Conservation (phyloP, 2,329 filamentous ascomycete species). For the Lasiodiplodia hormozganensis region DNA sequence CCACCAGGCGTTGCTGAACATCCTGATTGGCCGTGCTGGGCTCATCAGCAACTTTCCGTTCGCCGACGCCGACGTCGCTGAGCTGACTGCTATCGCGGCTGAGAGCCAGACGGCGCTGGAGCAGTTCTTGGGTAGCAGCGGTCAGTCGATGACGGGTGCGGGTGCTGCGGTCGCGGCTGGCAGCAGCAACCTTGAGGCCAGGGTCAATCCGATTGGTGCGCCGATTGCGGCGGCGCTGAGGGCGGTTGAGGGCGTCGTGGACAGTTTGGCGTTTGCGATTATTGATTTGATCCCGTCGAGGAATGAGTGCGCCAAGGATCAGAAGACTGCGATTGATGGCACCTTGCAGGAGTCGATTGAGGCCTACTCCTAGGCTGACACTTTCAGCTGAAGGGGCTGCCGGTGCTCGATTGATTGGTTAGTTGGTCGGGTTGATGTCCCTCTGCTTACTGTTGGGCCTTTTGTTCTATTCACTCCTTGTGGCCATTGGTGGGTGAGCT, state of each 20-base stretch:
- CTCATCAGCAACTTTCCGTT: conserved; percentile 24
- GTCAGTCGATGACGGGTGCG: too few relatives aligned
- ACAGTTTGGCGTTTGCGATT: conserved; percentile 28
- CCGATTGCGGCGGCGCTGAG: conserved; percentile 30
- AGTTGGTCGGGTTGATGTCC: too few relatives aligned
- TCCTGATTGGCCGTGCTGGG: conserved; percentile 30
- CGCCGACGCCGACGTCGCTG: not conserved
- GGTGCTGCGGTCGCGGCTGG: too few relatives aligned
- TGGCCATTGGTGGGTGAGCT: too few relatives aligned
- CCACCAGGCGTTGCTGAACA: conserved; percentile 32
- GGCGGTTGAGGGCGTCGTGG: conserved; percentile 28
- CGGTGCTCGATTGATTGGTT: too few relatives aligned
- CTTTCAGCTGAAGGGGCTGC: too few relatives aligned
- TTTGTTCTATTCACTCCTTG: too few relatives aligned
- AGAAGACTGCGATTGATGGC: conserved; percentile 28
- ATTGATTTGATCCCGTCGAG: conserved; percentile 29
- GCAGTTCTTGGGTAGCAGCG: not conserved
- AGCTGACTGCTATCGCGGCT: not conserved
- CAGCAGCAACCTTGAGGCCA: not conserved
- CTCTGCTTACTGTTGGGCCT: too few relatives aligned
- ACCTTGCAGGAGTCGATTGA: conserved; percentile 28
- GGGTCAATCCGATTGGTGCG: conserved; percentile 12
- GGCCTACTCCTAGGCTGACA: conserved; percentile 12
- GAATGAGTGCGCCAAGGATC: conserved; percentile 28
- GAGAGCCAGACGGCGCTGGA: not conserved